Evolutionary conservation across 2,329 filamentous ascomycete genomes (phyloP).

Genomic region (Pleurostoma richardsiae): DNA sequence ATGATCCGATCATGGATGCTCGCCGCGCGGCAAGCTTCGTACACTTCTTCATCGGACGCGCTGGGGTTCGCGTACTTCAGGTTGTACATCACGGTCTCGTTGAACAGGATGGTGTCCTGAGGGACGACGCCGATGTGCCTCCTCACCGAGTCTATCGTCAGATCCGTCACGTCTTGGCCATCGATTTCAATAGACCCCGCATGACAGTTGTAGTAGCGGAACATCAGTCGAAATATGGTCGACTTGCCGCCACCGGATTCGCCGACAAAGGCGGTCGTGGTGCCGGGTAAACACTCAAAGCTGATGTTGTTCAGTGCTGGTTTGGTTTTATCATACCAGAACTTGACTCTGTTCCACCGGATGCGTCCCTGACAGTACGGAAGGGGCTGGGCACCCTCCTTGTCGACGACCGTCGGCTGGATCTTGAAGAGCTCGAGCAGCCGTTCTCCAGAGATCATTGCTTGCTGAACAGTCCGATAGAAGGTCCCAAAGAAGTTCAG

Average conservation of each 20-base stretch:
- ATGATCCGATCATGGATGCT: conserved; percentile 51
- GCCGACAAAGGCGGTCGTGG: conserved; percentile 91
- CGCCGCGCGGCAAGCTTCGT: conserved; percentile 44
- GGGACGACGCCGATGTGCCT: conserved; percentile 92
- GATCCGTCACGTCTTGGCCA: conserved; percentile 73
- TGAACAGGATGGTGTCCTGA: conserved; percentile 76
- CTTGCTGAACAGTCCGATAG: conserved; percentile 91
- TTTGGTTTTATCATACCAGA: conserved; percentile 83
- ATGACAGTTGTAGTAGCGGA: conserved; percentile 89
- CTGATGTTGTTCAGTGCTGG: conserved; percentile 77
- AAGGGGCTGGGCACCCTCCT: conserved; percentile 58
- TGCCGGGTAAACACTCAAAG: conserved; percentile 84
- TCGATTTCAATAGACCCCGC: conserved; percentile 81
- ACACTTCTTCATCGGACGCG: conserved; percentile 43
- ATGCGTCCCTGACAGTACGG: conserved; percentile 73
- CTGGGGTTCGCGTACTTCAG: conserved; percentile 44
- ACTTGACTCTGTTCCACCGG: conserved; percentile 81
- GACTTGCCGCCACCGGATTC: conserved; percentile 97
- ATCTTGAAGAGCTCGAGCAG: conserved; percentile 96
- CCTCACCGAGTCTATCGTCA: conserved; percentile 92
- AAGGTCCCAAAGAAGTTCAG: conserved; percentile 91
- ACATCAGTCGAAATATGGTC: conserved; percentile 90
- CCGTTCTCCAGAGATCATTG: conserved; percentile 95
- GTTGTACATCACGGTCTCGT: conserved; percentile 51
- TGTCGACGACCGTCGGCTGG: conserved; percentile 83